phyloP scores from a whole-genome alignment of 2,329 filamentous ascomycete genomes.

The Sclerotinia spermophila region DNA sequence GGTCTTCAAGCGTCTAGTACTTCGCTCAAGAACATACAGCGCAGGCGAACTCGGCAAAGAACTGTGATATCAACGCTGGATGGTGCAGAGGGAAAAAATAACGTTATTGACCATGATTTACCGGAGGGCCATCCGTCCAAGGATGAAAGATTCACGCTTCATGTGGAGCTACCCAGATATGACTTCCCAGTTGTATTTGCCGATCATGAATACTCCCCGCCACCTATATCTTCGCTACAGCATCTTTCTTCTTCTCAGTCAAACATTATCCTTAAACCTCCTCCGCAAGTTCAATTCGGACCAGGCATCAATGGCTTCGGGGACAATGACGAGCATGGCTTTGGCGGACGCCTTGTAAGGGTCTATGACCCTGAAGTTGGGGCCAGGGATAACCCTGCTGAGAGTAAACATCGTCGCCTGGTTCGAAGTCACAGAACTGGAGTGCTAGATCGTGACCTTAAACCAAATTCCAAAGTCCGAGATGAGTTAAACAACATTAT shows the following conservation, averaged over 20 bases:
- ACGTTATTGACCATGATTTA: slow-evolving; percentile 41
- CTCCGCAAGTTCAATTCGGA: slow-evolving; percentile 84
- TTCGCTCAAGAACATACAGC: slow-evolving; percentile 56
- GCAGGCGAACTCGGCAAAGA: slow-evolving; percentile 39
- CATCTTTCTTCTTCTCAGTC: slow-evolving; percentile 61
- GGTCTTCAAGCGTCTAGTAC: slow-evolving; percentile 61
- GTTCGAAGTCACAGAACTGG: slow-evolving; percentile 87
- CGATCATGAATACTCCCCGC: slow-evolving; percentile 85
- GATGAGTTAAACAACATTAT: slow-evolving; percentile 91
- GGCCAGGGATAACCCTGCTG: slow-evolving; percentile 84
- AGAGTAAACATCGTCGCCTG: slow-evolving; percentile 88
- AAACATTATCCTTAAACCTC: slow-evolving; percentile 70
- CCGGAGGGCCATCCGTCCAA: slow-evolving; percentile 34
- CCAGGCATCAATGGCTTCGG: slow-evolving; percentile 77
- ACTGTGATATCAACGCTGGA: slow-evolving; percentile 38
- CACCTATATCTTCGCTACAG: slow-evolving; percentile 73
- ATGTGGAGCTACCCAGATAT: slow-evolving; percentile 89
- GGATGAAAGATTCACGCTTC: slow-evolving; percentile 71
- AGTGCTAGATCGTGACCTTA: slow-evolving; percentile 91
- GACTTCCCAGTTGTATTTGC: slow-evolving; percentile 95
- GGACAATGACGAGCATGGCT: slow-evolving; percentile 45
- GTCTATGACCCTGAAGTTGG: slow-evolving; percentile 95
- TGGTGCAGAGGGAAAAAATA: slow-evolving; percentile 29
- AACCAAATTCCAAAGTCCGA: slow-evolving; percentile 91
- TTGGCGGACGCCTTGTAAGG: slow-evolving; percentile 64